Evolutionary conservation across 1,284 basidiomycete species (phyloP), one percentile per base, ranked within the genome.

Genomic region (Prillingera fragicola): DNA sequence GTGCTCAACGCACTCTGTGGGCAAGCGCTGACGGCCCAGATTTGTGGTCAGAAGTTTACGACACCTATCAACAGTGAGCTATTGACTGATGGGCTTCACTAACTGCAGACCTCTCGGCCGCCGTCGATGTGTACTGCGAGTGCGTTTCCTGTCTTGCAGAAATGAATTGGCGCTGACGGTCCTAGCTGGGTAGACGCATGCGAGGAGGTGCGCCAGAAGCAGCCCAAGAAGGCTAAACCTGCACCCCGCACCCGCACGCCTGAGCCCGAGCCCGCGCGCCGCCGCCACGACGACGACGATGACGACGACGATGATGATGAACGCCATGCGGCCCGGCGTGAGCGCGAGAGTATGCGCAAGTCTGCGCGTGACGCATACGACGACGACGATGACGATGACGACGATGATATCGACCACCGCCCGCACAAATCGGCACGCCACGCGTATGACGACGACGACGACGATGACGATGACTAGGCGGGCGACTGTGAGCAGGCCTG

Each of bases 261-360:
- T 15, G 42, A 56, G 60, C 63, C 17, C 23, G 56, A 45, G 10
- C 23, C 25, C 1, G 34, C 45, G 43, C 42, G 7, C 37, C 45
- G 3, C 38, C 25, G 8, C 34, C 35, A 65, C 4, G 83, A 85
- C 31, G 78, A 78, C 27, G 81, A 85, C 48, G 82, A 75, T 22
- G 79, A 85, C 62, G 84, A 87, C 59, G 75, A 78, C 55, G 48
- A 41, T 17, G 52, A 56, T 18, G 54, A 48, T 13, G 45, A 50
- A 26, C 47, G 42, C 22, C 38, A 34, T 29, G 35, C 22, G 36
- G 1, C 43, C 26, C 14, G 19, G 15, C 29, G 26, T 24, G 28
- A 44, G 13, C 38, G 24, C n/a, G 15, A 23, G 31, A 23, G 43
- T 32, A 29, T 38, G 23, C 41, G 34, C 33, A 38, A 41, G 29